Base-by-base conservation (phyloP, 192 early-diverging fungal species). In the Gaertneriomyces semiglobifer region DNA sequence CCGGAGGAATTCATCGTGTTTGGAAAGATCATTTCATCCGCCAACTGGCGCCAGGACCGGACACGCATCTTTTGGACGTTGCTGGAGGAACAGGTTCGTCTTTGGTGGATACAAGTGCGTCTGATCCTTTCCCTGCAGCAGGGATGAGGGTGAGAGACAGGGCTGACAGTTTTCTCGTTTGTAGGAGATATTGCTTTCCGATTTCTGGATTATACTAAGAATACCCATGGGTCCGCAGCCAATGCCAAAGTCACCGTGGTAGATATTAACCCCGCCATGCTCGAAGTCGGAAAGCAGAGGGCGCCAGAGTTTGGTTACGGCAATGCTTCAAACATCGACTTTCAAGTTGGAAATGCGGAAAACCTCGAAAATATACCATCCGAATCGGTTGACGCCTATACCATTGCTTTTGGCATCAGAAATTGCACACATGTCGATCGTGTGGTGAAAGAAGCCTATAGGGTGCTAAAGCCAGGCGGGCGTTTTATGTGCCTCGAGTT, bases 371-470 rank as follows among this genome's bases (percentile, higher is more conserved):
- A 81, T 39, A 86, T 98, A 47, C 79, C 86, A 5, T 85, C 88
- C 69, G 81, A 86, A 39, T 88, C 88, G 10, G 85, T 93, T 53
- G 96, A 99, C 72, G 89, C 88, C 1, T 99, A 96, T 72, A 93
- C 95, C 3, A 99, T 99, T 61, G 94, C 96, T 20, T 98, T 98
- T 79, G 96, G 96, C 18, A 99, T 99, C 67, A 87, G 95, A 65
- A 99, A 99, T 77, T 94, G 92, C 77, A 98, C 96, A 2, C 90
- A 95, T 62, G 81, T 94, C 19, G 93, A 96, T 63, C 79, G 75
- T 9, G 96, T 94, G 2, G 77, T 99, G 39, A 72, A 72, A 55
- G 92, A 99, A 76, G 96, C 96, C 1, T 89, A 91, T 77, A 85
- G 96, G 47, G 93, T 98, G 7, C 80, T 99, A 44, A 95, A 94